Evolutionary conservation across 805 yeast species (phyloP).

Genomic region (Saccharomycopsis oosterbeekiorum): DNA sequence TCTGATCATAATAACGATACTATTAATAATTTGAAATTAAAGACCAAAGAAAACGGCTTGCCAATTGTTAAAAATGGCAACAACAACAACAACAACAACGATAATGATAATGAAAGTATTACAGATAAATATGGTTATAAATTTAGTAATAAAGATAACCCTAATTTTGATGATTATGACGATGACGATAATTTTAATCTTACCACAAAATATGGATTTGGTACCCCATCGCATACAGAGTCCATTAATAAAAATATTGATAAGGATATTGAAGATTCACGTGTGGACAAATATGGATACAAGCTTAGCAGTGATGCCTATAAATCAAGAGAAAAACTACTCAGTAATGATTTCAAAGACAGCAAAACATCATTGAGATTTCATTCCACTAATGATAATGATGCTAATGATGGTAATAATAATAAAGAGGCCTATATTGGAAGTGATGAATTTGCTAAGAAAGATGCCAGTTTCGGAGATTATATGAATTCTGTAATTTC

Average conservation of each 20-base stretch:
- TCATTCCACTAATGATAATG: not conserved
- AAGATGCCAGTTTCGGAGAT: conserved; percentile 7
- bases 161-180: not conserved
- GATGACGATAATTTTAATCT: not conserved
- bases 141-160: not conserved
- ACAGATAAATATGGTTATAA: not conserved
- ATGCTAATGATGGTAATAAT: not conserved
- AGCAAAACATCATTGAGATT: not conserved
- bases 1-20: not conserved
- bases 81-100: not conserved
- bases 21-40: not conserved
- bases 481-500: conserved; percentile 13
- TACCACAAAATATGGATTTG: not conserved
- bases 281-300: not conserved
- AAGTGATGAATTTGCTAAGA: not conserved
- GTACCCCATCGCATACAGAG: not conserved
- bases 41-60: not conserved
- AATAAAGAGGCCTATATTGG: not conserved
- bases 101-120: not conserved
- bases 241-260: not conserved
- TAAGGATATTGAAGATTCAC: not conserved
- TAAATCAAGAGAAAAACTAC: not conserved
- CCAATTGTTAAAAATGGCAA: not conserved
- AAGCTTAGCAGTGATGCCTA: not conserved
- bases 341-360: not conserved